phyloP scores from a whole-genome alignment of 371 early-diverging fungal genomes.

The Mortierella sp. region DNA sequence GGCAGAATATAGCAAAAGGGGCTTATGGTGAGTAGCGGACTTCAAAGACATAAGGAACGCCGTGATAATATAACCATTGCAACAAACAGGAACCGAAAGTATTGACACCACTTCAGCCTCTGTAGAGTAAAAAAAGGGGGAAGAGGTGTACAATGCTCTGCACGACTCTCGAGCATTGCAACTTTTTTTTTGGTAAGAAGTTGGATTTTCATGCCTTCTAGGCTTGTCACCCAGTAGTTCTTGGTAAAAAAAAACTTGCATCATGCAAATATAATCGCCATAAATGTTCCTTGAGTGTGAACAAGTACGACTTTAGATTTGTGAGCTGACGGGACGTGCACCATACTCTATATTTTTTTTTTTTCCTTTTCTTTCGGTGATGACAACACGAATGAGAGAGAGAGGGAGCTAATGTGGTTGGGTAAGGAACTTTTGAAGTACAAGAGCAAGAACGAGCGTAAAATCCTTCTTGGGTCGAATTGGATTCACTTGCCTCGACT shows the following conservation, averaged over 20 bases:
- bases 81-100: background rate
- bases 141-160: background rate
- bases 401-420: background rate
- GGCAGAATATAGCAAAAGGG: conserved; percentile 13
- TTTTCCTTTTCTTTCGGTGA: too few species aligned
- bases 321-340: conserved; percentile 1
- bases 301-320: background rate
- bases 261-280: background rate
- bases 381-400: background rate
- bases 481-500: conserved; percentile 10
- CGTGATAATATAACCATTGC: background rate
- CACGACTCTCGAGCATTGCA: too few species aligned
- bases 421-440: background rate
- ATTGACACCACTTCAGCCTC: background rate
- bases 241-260: background rate
- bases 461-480: conserved; percentile 19
- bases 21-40: too few species aligned
- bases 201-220: background rate
- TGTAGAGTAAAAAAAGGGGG: background rate
- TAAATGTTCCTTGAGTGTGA: background rate
- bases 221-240: background rate
- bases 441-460: background rate
- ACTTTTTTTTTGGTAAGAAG: too few species aligned
- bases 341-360: background rate
- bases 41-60: background rate